Percentiles rank a stretch among this genome's conserved stretches.
These are phyloP conservation scores for Astrothelium macrocarpum DNA, from an alignment of 495 filamentous ascomycete species.

Conservation along the genomic window DNA sequence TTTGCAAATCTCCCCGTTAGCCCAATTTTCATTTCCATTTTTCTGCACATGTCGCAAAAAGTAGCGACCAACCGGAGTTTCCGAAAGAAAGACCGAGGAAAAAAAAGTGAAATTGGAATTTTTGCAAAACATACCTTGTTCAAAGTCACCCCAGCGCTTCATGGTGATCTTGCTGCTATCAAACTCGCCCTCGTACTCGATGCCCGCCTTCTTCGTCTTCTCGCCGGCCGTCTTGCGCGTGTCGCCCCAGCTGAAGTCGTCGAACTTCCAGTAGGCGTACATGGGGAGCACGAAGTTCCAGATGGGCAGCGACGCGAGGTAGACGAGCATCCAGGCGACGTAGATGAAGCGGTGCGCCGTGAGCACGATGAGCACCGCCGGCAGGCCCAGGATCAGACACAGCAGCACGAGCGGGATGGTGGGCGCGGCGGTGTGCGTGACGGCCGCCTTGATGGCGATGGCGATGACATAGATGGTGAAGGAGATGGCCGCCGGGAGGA, in stretches of 20 bases:
- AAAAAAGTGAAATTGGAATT: neutral
- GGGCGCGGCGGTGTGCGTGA: constrained; percentile 43
- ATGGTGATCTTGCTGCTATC: constrained; percentile 97
- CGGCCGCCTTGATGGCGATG: constrained; percentile 73
- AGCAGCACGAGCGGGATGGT: constrained; percentile 87
- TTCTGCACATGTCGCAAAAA: too few relatives aligned
- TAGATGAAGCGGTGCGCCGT: constrained; percentile 94
- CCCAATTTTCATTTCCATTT: neutral
- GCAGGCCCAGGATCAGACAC: constrained; percentile 85
- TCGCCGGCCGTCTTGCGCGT: constrained; percentile 93
- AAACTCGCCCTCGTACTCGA: constrained; percentile 89
- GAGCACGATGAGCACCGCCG: constrained; percentile 84
- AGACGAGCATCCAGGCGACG: constrained; percentile 94
- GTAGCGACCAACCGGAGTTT: neutral
- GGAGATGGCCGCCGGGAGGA: constrained; percentile 88
- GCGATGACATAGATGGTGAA: constrained; percentile 95
- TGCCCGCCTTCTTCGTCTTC: constrained; percentile 69
- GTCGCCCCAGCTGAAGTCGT: constrained; percentile 99
- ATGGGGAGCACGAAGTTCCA: constrained; percentile 96
- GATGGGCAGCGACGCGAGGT: constrained; percentile 83
- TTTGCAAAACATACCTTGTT: constrained; percentile 49
- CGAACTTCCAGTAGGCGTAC: constrained; percentile 99
- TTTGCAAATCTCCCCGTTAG: neutral
- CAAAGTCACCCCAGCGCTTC: constrained; percentile 96
- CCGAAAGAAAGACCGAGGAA: neutral